Conservation (phyloP, 78 protist species). For the Dictyostelium intermedium region DNA sequence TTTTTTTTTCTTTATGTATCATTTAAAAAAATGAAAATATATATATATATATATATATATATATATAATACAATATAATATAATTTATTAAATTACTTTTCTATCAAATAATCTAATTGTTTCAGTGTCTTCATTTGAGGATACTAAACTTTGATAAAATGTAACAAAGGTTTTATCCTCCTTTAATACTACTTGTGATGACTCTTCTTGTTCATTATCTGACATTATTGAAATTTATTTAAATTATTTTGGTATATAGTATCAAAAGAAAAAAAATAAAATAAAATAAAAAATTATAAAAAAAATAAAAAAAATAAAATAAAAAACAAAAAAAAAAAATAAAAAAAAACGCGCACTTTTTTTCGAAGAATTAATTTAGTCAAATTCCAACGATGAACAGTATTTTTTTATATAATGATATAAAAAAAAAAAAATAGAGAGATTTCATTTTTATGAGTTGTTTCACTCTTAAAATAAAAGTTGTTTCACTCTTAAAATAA, state of each 20-base stretch:
- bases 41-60: too few species aligned
- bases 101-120: slow-evolving; percentile 61
- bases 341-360: too few species aligned
- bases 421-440: too few species aligned
- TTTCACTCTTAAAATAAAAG: too few species aligned
- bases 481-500: too few species aligned
- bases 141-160: slow-evolving; percentile 37
- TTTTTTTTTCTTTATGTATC: too few species aligned
- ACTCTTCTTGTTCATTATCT: slow-evolving; percentile 12
- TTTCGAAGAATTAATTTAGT: too few species aligned
- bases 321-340: background rate
- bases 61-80: background rate
- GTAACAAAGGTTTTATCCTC: slow-evolving; percentile 63
- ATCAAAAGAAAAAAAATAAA: background rate
- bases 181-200: slow-evolving; percentile 20
- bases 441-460: too few species aligned
- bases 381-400: too few species aligned
- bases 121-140: background rate
- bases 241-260: background rate
- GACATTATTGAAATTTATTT: background rate
- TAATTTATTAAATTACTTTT: slow-evolving; percentile 8
- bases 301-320: background rate
- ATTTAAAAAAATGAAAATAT: too few species aligned
- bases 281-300: background rate
- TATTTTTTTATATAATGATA: too few species aligned